Conservation (phyloP, 1,139 yeast genomes). For the Kurtzmaniella quercitrusa region DNA sequence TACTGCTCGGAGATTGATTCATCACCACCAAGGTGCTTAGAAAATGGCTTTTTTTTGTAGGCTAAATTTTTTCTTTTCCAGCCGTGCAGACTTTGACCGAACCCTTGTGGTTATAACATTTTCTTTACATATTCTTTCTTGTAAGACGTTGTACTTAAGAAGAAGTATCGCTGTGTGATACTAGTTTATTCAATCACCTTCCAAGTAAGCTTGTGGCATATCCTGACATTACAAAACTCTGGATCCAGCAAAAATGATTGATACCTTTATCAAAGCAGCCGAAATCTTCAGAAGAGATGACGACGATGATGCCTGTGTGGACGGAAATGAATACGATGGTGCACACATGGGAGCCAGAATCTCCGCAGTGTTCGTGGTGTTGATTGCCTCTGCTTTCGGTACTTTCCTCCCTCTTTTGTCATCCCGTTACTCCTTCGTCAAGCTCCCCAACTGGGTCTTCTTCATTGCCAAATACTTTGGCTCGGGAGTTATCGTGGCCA, state of each 20-base stretch:
- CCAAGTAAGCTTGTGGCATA: too few relatives aligned
- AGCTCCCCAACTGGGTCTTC: constrained; percentile 58
- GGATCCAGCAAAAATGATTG: not conserved
- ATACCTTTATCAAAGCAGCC: not conserved
- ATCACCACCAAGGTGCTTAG: not conserved
- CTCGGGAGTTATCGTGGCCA: constrained; percentile 87
- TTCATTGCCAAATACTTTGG: constrained; percentile 81
- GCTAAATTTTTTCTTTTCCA: not conserved
- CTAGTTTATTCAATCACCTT: too few relatives aligned
- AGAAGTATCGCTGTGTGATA: not conserved
- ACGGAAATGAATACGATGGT: constrained; percentile 36
- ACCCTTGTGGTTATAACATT: not conserved
- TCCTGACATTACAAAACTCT: too few relatives aligned
- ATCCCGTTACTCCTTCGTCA: constrained; percentile 48
- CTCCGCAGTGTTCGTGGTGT: constrained; percentile 66
- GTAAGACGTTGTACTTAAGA: not conserved
- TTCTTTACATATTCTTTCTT: not conserved
- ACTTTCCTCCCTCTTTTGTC: constrained; percentile 58
- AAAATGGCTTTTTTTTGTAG: not conserved
- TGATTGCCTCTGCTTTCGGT: constrained; percentile 54
- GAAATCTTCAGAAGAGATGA: constrained; percentile 15
- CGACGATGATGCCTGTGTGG: constrained; percentile 28
- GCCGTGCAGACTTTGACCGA: not conserved
- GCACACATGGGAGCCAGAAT: constrained; percentile 58
- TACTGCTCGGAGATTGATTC: not conserved